phyloP scores from a whole-genome alignment of 306 rosid genomes.

The Fragaria nilgerrensis region DNA sequence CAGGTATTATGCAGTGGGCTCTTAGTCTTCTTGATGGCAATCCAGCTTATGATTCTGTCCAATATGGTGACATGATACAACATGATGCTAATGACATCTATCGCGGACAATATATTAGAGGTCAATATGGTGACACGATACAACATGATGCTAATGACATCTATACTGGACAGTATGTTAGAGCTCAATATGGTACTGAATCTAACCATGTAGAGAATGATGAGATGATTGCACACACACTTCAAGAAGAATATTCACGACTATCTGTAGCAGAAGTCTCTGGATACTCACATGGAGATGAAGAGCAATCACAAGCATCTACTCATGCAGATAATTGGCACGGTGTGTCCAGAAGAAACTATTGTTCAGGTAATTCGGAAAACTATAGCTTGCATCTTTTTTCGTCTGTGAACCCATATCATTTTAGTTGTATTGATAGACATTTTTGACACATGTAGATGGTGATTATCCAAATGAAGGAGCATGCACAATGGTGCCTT shows the following conservation, averaged over 20 bases:
- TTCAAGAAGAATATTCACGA: constrained; percentile 73
- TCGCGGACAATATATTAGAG: constrained; percentile 41
- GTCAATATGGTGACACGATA: constrained; percentile 35
- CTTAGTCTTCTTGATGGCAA: constrained; percentile 51
- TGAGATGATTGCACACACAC: constrained; percentile 68
- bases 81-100: constrained; percentile 39
- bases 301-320: constrained; percentile 44
- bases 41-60: constrained; percentile 43
- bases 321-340: constrained; percentile 51
- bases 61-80: constrained; percentile 38
- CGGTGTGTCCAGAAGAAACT: constrained; percentile 44
- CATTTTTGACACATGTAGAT: constrained; percentile 36
- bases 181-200: constrained; percentile 40
- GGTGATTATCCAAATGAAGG: constrained; percentile 35
- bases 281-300: constrained; percentile 39
- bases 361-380: constrained; percentile 41
- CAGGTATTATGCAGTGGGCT: constrained; percentile 71
- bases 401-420: constrained; percentile 3
- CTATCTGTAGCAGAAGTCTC: constrained; percentile 52
- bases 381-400: constrained; percentile 14
- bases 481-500: constrained; percentile 38
- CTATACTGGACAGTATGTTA: constrained; percentile 40
- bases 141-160: constrained; percentile 40
- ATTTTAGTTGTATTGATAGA: constrained; percentile 16
- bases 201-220: constrained; percentile 62